These are phyloP conservation scores for Fusarium austroafricanum DNA, from an alignment of 2,329 filamentous ascomycete genomes.

Conservation along the genomic window DNA sequence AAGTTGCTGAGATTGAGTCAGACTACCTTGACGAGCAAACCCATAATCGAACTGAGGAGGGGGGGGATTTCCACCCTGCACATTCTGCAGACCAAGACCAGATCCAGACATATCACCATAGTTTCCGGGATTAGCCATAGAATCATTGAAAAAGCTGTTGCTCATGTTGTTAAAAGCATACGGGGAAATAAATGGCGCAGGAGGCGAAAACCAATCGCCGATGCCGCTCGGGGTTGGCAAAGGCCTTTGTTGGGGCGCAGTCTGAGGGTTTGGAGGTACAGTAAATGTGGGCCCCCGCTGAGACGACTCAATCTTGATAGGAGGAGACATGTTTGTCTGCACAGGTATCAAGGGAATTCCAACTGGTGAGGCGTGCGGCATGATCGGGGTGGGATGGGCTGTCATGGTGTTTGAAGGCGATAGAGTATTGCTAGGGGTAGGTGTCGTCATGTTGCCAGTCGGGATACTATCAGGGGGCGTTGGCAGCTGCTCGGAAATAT, in stretches of 20 bases:
- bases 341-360: slow-evolving; percentile 34
- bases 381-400: slow-evolving; percentile 47
- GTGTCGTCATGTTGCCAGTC: slow-evolving; percentile 45
- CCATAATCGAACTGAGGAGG: slow-evolving; percentile 49
- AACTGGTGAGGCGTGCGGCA: slow-evolving; percentile 47
- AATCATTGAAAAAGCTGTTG: slow-evolving; percentile 57
- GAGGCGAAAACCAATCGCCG: slow-evolving; percentile 66
- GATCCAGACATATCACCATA: slow-evolving; percentile 48
- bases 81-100: slow-evolving; percentile 50
- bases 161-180: slow-evolving; percentile 60
- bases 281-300: slow-evolving; percentile 52
- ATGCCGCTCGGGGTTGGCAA: slow-evolving; percentile 55
- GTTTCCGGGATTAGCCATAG: slow-evolving; percentile 45
- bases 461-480: slow-evolving; percentile 59
- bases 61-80: slow-evolving; percentile 42
- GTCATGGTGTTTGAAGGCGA: slow-evolving; percentile 54
- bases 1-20: slow-evolving; percentile 83
- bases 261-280: slow-evolving; percentile 55
- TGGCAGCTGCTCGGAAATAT: slow-evolving; percentile 52
- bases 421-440: slow-evolving; percentile 49
- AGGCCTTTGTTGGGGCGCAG: slow-evolving; percentile 56
- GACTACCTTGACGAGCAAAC: slow-evolving; percentile 70
- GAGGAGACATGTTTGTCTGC: slow-evolving; percentile 50
- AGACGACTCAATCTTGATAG: slow-evolving; percentile 44
- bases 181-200: slow-evolving; percentile 64